Evolutionary conservation across 345 rosid species (phyloP), one percentile per base, ranked within the genome.

Genomic region (Lagerstroemia speciosa): DNA sequence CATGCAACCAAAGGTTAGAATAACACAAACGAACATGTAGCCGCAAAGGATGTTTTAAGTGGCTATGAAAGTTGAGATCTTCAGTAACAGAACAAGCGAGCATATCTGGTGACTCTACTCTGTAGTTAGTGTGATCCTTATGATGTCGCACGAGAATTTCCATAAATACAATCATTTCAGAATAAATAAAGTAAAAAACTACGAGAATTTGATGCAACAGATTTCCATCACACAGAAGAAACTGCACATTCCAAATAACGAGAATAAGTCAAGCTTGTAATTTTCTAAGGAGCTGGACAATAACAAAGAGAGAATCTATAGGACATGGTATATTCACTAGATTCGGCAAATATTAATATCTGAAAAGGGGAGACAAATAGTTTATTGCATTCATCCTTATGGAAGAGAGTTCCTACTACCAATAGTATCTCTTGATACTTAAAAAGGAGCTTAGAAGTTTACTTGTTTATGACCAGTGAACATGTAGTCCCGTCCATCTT

Each of bases 401-500:
- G 60, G 60, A 53, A 53, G 30, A 53, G 12, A 24, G 0, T n/a
- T 53, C 24, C 29, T 24, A 53, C 60, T n/a, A n/a, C 6, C 26
- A 32, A 62, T 14, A 31, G 16, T 62, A 15, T 32, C 24, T 66
- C 62, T 30, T 3, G 6, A 12, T 26, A 10, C 29, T 10, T 19
- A 5, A 38, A 50, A 29, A 1, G n/a, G 20, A 43, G 26, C 27
- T 5, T 11, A 1, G 64, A 20, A 58, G 68, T 87, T 20, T 82
- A 91, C 97, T 85, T 88, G 81, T 91, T 91, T 71, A 94, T 80
- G 72, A 83, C 83, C 38, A 73, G 55, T 43, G 88, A 81, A 79
- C 99, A 94, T 72, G 83, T 69, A 72, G 80, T 76, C 57, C 99
- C 98, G 77, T 85, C 97, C 72, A 77, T 91, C 75, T 84, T 85